Evolutionary conservation across 805 yeast species (phyloP).

Genomic region (Candida patagonica): DNA sequence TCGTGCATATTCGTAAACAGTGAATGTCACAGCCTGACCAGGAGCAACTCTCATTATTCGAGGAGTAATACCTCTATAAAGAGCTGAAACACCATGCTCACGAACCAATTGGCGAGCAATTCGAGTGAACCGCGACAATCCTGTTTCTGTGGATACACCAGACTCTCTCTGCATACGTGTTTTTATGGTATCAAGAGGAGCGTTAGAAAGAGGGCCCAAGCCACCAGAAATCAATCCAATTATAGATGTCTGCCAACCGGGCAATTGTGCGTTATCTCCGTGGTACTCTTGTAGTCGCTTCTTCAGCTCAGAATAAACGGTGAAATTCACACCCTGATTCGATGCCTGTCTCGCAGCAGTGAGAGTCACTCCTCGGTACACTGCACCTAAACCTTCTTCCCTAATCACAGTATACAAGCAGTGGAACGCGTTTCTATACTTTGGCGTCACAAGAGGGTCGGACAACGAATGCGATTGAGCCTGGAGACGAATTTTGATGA

Average conservation of each 20-base stretch:
- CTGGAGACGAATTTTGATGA: slow-evolving; percentile 90
- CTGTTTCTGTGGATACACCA: slow-evolving; percentile 51
- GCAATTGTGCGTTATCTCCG: slow-evolving; percentile 51
- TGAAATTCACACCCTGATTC: slow-evolving; percentile 96
- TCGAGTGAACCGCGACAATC: slow-evolving; percentile 66
- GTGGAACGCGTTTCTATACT: slow-evolving; percentile 88
- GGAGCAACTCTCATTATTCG: slow-evolving; percentile 99
- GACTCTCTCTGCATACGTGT: slow-evolving; percentile 92
- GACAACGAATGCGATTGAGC: slow-evolving; percentile 88
- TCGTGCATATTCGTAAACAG: slow-evolving; percentile 87
- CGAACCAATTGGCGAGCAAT: slow-evolving; percentile 73
- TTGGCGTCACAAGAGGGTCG: slow-evolving; percentile 72
- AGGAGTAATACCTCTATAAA: slow-evolving; percentile 96
- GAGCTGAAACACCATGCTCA: slow-evolving; percentile 82
- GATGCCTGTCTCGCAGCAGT: slow-evolving; percentile 98
- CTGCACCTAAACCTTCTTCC: slow-evolving; percentile 84
- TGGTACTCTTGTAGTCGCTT: slow-evolving; percentile 50
- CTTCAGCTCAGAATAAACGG: slow-evolving; percentile 82
- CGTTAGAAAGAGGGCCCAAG: slow-evolving; percentile 93
- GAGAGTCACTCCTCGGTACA: slow-evolving; percentile 89
- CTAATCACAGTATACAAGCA: slow-evolving; percentile 72
- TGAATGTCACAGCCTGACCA: slow-evolving; percentile 97
- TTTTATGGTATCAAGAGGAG: slow-evolving; percentile 94
- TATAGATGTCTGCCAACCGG: slow-evolving; percentile 88
- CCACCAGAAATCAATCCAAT: slow-evolving; percentile 94